Base-by-base conservation (phyloP, 768 basidiomycete species). In the Flagelloscypha sp. region DNA sequence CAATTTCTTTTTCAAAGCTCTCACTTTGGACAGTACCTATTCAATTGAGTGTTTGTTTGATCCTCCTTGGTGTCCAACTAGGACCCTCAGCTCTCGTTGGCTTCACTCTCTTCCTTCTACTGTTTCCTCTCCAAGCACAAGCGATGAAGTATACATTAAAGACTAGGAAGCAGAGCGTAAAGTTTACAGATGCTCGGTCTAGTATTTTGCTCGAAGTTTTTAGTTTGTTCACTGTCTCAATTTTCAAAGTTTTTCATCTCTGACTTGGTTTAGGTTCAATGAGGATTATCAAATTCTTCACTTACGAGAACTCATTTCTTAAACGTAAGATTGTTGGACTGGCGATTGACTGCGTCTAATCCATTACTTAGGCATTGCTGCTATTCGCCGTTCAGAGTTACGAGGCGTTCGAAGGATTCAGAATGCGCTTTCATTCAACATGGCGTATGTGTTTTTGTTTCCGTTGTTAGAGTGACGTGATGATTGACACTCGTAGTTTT, bases 211-310 rank as follows among this genome's bases (percentile, higher is more conserved):
- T 76, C 12, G 81, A 84, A 48, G 68, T 80, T 6, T 52, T 84
- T 7, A 68, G 78, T 64, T 52, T 41, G 58, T 44, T 9, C 13
- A 9, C 13, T 15, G 28, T 21, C 13, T 13, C 4, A 9, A 30
- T 17, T 9, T 8, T 5, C 3, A 12, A 5, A 18, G n/a, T 30
- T 30, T 11, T 9, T 38, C 24, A 17, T 10, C 30, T 15, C 16
- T 28, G n/a, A n/a, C 7, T 17, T 12, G 20, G 24, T 24, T 22
- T 34, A 69, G 72, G 70, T 31, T 70, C 67, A 2, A 82, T 84
- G 78, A 68, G 76, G 4, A 68, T 82, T n/a, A 74, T 85, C 36
- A 84, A 83, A 52, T 81, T 77, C 47, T 85, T 85, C 51, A 77
- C 73, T 18, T 84, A 82, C 43, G 83, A 85, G 55, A 44, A 63